Evolutionary conservation across 1,139 yeast species (phyloP), one percentile per base, ranked within the genome.

Genomic region (Sugiyamaella japonica): DNA sequence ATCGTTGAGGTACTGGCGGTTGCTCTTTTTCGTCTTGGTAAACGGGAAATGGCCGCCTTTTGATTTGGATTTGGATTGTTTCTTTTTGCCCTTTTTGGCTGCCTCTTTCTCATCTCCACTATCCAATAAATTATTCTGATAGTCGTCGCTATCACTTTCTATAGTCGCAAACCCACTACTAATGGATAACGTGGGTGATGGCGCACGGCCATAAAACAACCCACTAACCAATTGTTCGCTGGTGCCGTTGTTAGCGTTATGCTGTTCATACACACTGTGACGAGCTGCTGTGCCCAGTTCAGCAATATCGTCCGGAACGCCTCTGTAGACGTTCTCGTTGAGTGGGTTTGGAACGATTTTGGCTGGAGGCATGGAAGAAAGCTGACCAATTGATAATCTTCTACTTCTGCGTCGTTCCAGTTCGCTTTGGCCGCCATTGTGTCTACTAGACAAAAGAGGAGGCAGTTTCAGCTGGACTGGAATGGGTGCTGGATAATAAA

Each of bases 401-500:
- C 45, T 40, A 15, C 53, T 45, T 29, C 56, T 40, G 17, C 48
- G 49, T 20, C 37, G 17, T 15, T 50, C 48, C 10, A 49, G 13
- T 7, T 47, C 48, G 25, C 25, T 36, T 31, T n/a, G 48, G 2
- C 52, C 51, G 6, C 48, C 47, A 32, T 55, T 56, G 41, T 59
- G 61, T 49, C 59, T 62, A 34, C 57, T 60, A 10, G 66, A 63
- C 48, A 61, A 55, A 28, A 63, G 55, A 13, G 54, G 54, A 16
- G 54, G 54, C 9, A 46, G 29, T 16, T 45, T 29, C 29, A 45
- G 28, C 16, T 51, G 50, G 10, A 41, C 47, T 7, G 54, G 54
- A 40, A 46, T 45, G 4, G 54, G 54, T 1, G 54, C 72, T 1
- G 74, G 73, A 45, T 71, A 71, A 50, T 56, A 66, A 1, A 63